These are phyloP conservation scores for Ailanthus altissimus DNA, from an alignment of 345 rosid species.

Conservation along the genomic window DNA sequence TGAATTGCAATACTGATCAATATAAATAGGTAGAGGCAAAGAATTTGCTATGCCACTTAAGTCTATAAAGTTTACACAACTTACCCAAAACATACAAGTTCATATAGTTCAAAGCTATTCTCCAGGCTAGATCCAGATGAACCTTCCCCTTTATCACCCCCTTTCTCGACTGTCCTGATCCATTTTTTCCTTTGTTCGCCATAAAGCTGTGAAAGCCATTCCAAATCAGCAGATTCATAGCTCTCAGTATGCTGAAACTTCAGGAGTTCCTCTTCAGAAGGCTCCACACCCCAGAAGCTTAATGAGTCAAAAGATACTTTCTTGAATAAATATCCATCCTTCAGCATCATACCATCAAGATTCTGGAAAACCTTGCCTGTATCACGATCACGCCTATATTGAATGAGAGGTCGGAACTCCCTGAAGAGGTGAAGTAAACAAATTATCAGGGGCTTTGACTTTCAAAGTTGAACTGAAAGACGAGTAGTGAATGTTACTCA, in stretches of 20 bases:
- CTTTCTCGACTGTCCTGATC: conserved; percentile 44
- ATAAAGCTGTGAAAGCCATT: conserved; percentile 92
- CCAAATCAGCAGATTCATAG: conserved; percentile 61
- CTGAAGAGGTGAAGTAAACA: conserved; percentile 38
- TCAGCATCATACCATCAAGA: conserved; percentile 85
- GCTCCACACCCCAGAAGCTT: conserved; percentile 63
- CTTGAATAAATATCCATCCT: conserved; percentile 84
- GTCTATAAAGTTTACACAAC: conserved; percentile 26
- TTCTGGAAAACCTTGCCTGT: conserved; percentile 62
- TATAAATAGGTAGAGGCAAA: conserved; percentile 3
- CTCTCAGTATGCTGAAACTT: conserved; percentile 69
- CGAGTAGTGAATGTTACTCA: conserved; percentile 52
- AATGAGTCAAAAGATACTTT: conserved; percentile 77
- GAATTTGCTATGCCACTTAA: conserved; percentile 19
- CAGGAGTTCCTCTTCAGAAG: conserved; percentile 76
- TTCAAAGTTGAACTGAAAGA: conserved; percentile 7
- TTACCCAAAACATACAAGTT: conserved; percentile 84
- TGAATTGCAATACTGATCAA: conserved; percentile 22
- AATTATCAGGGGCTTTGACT: background rate
- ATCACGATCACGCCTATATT: conserved; percentile 82
- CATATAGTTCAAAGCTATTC: conserved; percentile 52
- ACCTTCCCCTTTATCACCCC: conserved; percentile 67
- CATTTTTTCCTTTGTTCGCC: conserved; percentile 68
- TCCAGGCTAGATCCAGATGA: conserved; percentile 51
- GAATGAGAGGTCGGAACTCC: conserved; percentile 88